Evolutionary conservation across 202 grass and related monocot species (phyloP).

Genomic region (Panicum hallii): DNA sequence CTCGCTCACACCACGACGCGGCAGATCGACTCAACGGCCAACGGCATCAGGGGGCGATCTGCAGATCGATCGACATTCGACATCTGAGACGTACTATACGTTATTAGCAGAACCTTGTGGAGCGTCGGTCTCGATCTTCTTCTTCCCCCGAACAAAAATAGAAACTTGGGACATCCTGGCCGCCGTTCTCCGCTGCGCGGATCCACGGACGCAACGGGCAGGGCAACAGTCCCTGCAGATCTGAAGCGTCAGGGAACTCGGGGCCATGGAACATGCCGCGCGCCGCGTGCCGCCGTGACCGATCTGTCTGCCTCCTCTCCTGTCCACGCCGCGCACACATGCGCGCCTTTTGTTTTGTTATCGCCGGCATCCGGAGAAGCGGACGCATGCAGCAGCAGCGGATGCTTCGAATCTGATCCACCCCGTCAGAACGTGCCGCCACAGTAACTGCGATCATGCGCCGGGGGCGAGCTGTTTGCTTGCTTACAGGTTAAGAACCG

Average conservation of each 20-base stretch:
- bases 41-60: no score
- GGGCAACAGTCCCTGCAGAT: neutral
- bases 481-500: neutral
- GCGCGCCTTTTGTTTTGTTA: constrained; percentile 4
- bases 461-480: neutral
- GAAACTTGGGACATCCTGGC: neutral
- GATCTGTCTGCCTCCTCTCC: neutral
- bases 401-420: constrained; percentile 46
- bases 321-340: constrained; percentile 27
- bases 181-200: neutral
- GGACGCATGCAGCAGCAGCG: neutral
- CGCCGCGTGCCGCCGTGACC: neutral
- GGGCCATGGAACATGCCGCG: neutral
- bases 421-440: neutral
- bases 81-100: no score
- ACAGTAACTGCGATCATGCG: neutral
- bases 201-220: constrained; percentile 3
- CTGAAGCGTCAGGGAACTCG: neutral
- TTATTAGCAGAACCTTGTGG: no score
- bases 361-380: constrained; percentile 17
- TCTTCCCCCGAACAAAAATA: neutral
- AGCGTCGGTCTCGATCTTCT: neutral
- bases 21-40: neutral
- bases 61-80: no score
- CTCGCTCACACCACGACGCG: neutral